Base-by-base conservation (phyloP, 2,329 filamentous ascomycete genomes). In the Apiospora koreana region DNA sequence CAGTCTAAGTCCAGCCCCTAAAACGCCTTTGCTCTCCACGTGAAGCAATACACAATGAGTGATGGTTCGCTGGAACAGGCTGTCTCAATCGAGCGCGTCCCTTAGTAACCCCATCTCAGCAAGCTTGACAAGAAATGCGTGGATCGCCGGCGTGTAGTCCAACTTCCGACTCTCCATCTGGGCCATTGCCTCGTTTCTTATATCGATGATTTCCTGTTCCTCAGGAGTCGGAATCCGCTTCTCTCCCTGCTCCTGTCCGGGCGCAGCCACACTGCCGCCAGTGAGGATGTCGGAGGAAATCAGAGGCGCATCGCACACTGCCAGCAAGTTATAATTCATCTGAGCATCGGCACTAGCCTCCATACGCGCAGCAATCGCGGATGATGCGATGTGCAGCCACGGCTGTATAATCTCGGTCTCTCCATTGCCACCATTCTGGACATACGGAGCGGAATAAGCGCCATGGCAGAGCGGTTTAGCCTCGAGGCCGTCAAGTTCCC, bases 401-500 rank as follows among this genome's bases (percentile, higher is more conserved):
- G 43, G 31, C 43, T 28, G 43, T 38, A 50, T 16, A 9, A 50
- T 14, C 14, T 28, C 42, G 23, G 43, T 66, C 38, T 66, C 64
- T 25, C 42, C 38, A n/a, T 4, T 45, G n/a, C n/a, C 23, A 12
- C 25, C 14, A 3, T 18, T 18, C 23, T 23, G 23, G 25, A 23
- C 8, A 5, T 25, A 8, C 18, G 64, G 42, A 28, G 38, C 16
- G 64, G 38, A 18, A 35, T 43, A 54, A 14, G 45, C n/a, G 31
- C 91, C 91, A 69, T 94, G 83, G 69, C 85, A 87, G 43, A 89
- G 86, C 3, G 94, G 95, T 73, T 91, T 89, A 54, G 84, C 84
- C 78, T 95, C 90, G 28, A 98, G 84, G 5, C 95, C 95, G 80
- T 98, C 95, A 6, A 98, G 89, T 79, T 95, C 93, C 94, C 94